Conservation (phyloP, 768 basidiomycete species). For the Lyophyllum decastes region DNA sequence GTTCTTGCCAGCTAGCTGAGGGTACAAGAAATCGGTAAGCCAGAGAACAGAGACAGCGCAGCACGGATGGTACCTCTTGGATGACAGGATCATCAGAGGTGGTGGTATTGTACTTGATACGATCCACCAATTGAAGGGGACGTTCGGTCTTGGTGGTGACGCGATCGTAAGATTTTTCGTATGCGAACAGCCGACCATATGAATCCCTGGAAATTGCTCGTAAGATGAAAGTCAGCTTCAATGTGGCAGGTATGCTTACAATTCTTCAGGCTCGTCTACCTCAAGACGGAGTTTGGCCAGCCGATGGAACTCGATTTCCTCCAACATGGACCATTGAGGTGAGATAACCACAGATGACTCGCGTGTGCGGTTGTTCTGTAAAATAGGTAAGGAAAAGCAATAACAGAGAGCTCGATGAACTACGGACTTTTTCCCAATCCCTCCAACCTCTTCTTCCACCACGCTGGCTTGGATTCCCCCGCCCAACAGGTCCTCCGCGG, state of each 20-base stretch:
- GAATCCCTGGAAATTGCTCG: slow-evolving; percentile 56
- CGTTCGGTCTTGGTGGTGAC: slow-evolving; percentile 92
- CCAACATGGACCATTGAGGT: slow-evolving; percentile 90
- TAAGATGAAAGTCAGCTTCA: not conserved
- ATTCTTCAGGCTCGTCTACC: slow-evolving; percentile 87
- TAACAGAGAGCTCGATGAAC: not conserved
- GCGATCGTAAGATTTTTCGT: slow-evolving; percentile 94
- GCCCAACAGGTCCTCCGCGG: slow-evolving; percentile 43
- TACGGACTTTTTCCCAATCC: slow-evolving; percentile 88
- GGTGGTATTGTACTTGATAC: slow-evolving; percentile 96
- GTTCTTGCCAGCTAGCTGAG: slow-evolving; percentile 76
- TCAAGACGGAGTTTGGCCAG: slow-evolving; percentile 90
- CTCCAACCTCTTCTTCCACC: slow-evolving; percentile 81
- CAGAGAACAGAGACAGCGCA: slow-evolving; percentile 2
- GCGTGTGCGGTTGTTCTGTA: slow-evolving; percentile 76
- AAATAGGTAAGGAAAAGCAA: slow-evolving; percentile 6
- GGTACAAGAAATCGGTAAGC: slow-evolving; percentile 5
- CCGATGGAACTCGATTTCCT: slow-evolving; percentile 96
- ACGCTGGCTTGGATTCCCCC: slow-evolving; percentile 45
- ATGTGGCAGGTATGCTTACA: slow-evolving; percentile 52
- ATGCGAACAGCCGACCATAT: slow-evolving; percentile 88
- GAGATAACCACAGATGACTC: slow-evolving; percentile 94
- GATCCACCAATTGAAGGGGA: slow-evolving; percentile 89
- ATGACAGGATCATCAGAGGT: slow-evolving; percentile 98
- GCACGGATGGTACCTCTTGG: slow-evolving; percentile 62